These are phyloP conservation scores for Sicyos edulis DNA, from an alignment of 306 rosid genomes.

Conservation along the genomic window DNA sequence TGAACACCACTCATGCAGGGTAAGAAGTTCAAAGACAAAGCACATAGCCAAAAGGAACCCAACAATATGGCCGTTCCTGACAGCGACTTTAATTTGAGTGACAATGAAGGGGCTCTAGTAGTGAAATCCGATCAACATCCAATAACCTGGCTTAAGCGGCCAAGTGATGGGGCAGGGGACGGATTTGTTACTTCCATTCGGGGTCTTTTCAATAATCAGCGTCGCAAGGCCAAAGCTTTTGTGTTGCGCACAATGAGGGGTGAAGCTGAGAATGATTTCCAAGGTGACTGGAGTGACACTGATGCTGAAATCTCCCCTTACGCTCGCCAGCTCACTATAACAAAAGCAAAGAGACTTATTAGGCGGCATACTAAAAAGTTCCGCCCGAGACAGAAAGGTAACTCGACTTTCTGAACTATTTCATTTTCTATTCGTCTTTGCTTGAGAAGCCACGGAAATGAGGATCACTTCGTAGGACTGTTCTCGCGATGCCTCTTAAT, in stretches of 20 bases:
- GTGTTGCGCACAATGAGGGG: constrained; percentile 95
- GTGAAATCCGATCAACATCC: constrained; percentile 73
- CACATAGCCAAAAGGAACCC: constrained; percentile 56
- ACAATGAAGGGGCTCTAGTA: constrained; percentile 65
- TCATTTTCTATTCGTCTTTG: background rate
- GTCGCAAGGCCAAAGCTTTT: constrained; percentile 89
- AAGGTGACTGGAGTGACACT: constrained; percentile 94
- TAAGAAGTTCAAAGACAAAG: constrained; percentile 85
- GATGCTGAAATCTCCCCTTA: constrained; percentile 82
- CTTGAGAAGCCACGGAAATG: background rate
- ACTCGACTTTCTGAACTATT: constrained; percentile 9
- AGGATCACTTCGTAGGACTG: background rate
- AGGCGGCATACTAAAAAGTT: constrained; percentile 89
- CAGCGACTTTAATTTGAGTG: constrained; percentile 79
- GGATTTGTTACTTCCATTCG: constrained; percentile 94
- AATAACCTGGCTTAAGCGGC: constrained; percentile 78
- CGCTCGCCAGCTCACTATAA: constrained; percentile 89
- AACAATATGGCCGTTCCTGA: constrained; percentile 60
- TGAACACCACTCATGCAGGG: constrained; percentile 47
- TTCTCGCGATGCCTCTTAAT: background rate
- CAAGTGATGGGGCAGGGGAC: constrained; percentile 95
- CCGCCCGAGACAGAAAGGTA: constrained; percentile 86
- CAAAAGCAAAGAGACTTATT: constrained; percentile 83
- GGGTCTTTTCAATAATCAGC: constrained; percentile 88
- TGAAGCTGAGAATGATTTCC: constrained; percentile 85